Base-by-base conservation (phyloP, 441 rosid genomes). In the Gossypium trilobum region DNA sequence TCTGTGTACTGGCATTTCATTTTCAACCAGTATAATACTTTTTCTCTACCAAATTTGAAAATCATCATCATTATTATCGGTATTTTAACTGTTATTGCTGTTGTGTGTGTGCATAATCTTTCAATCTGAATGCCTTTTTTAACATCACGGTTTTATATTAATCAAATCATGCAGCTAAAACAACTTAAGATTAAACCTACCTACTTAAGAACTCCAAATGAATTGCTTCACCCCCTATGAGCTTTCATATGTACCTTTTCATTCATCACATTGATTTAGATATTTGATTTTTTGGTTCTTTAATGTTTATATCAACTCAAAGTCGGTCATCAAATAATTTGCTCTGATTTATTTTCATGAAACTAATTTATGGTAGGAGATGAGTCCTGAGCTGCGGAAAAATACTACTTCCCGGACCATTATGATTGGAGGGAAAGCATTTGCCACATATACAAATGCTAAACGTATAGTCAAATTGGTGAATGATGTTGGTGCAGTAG, bases 371-470 rank as follows among this genome's bases (percentile, higher is more conserved):
- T 79, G 75, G 56, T 86, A 95, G 99, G 99, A 86, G 83, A 89
- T 92, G 97, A 91, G 81, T 55, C 85, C 92, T 73, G 89, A 92
- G 79, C 92, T 88, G 76, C 77, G 96, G 78, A 89, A 87, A 84
- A 91, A 85, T 72, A 85, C 88, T 78, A 88, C 86, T 83, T 84
- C 97, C 33, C 97, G 97, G 29, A 92, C 99, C 20, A 77, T 92
- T 71, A 92, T 95, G 99, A 83, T 95, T 73, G 97, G 99, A 73
- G 99, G 99, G 73, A 95, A 95, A 84, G 99, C 99, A 64, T 95
- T 92, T 87, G 98, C 98, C 69, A 95, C 98, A 5, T 95, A 95
- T 78, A 88, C 97, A 59, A 95, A 95, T 82, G 99, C 99, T 65
- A 92, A 92, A 82, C 87, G 95, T 80, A 95, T 92, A 72, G 99